Evolutionary conservation across 2,329 filamentous ascomycete genomes (phyloP), one percentile per base, ranked within the genome.

Genomic region (Orbilia brochopaga): DNA sequence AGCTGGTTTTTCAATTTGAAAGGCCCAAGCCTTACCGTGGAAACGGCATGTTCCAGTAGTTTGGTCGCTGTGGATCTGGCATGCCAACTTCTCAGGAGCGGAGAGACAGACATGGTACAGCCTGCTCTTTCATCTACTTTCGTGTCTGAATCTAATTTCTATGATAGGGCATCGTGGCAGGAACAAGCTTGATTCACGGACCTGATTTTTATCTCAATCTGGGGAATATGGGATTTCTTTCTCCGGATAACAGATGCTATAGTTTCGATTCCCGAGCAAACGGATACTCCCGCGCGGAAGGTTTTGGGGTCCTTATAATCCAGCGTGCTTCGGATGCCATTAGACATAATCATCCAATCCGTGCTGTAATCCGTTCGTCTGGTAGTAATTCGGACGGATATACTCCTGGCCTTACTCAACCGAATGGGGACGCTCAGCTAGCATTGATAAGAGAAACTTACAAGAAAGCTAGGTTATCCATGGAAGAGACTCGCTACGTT

Each of bases 251-350:
- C 1, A 79, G 79, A 59, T 83, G 80, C 46, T 79, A 79, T 35
- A 82, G 81, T 77, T 87, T 85, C 75, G 86, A 87, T 74, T 76
- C 80, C 17, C 81, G 82, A 2, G 87, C 85, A n/a, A 84, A 85
- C 67, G 88, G 88, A 0, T 90, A 89, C 75, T 86, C 84, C 0
- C 81, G 87, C 24, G 87, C 86, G 0, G 87, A 90, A 75, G 87
- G 87, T 0, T 80, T 85, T 24, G 86, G 83, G 0, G 81, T 85
- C n/a, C 74, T 88, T 1, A 76, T 87, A 8, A 76, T 88, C 8
- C 88, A 88, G 78, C 82, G 81, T 0, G 78, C 88, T 10, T 0
- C 79, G 80, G 83, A 86, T 76, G 87, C 87, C 0, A 74, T 88
- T 2, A 79, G 80, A 13, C 84, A 86, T 74, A 84, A 85, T 24